Evolutionary conservation across 2,329 filamentous ascomycete species (phyloP), one percentile per base, ranked within the genome.

Genomic region (Dactylellina cionopaga): DNA sequence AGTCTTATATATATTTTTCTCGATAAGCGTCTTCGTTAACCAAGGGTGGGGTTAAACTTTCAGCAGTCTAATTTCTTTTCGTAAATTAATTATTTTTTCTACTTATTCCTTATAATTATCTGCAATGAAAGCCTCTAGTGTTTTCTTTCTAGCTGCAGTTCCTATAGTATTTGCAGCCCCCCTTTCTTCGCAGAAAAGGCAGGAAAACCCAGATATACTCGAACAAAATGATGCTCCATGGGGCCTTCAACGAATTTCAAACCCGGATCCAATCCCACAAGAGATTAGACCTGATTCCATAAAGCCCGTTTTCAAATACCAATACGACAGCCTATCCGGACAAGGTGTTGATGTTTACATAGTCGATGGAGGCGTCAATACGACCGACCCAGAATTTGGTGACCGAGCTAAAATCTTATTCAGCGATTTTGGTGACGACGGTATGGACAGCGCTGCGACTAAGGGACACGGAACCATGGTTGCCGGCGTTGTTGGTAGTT

Each of bases 341-440:
- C 41, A 60, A 22, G 56, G 43, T n/a, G 56, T 60, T n/a, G 56
- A 60, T n/a, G 43, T 60, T 19, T 60, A 60, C 17, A 15, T 60
- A 11, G 17, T 60, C 3, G 56, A 60, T 6, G n/a, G 31, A 10
- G 56, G 43, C 1, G 5, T 60, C 2, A 51, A 60, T 11, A 24
- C 15, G 6, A 35, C 27, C 5, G 29, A 47, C 13, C 15, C 25
- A 3, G 56, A 60, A 7, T 60, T 60, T 31, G 56, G 43, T 19
- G 27, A 29, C 9, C 27, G 56, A 31, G 56, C 27, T 4, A 49
- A 60, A n/a, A 51, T 39, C 10, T 10, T 60, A 5, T 60, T 39
- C 13, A 41, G 41, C 43, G 43, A 60, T 35, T 47, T 60, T 25
- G 2, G 29, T 5, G 39, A 19, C 15, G 39, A 43, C 17, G 39